Evolutionary conservation across 495 filamentous ascomycete species (phyloP), one percentile per base, ranked within the genome.

Genomic region (Glonium stellatum): DNA sequence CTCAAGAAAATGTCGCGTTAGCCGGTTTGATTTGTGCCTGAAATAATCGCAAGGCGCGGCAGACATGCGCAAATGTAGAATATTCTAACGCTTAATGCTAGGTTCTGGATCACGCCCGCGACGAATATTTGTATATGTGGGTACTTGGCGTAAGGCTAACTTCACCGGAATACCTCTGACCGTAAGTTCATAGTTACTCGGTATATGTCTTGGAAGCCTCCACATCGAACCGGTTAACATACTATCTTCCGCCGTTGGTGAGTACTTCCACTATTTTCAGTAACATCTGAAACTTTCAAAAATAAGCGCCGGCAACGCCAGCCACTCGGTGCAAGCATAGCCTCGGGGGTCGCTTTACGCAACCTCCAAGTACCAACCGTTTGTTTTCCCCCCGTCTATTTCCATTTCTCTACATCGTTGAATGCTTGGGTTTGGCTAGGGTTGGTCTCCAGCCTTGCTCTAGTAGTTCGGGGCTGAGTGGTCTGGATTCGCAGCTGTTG

Each of bases 191-290:
- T 58, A 75, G 72, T 19, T 75, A 73, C 60, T 72, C 73, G 1
- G 68, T 74, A 13, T 75, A 67, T 48, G 73, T 75, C 2, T 62
- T 75, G 11, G 73, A 75, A 60, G 72, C 72, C 31, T 69, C 70
- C 37, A 68, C 70, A 8, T 75, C 72, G 31, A 74, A 75, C 57
- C 60, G 72, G 11, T 57, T 75, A 52, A 74, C 71, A 8, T 74
- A 74, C 42, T 75, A 68, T 65, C 57, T 75, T 12, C 73, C 73
- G 36, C 73, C 72, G 1, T 51, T 73, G 65, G 72, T 75, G 53
- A 68, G 72, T 73, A 41, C 31, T 37, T 51, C 15, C 6, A 36
- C 55, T 60, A 64, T 67, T 64, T 59, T 61, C 41, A 44, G 55
- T 34, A 51, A 27, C 21, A 31, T 25, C 51, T 66, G 55, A 62